A percentile compares a stretch with the other conserved stretches of the same genome.
These are phyloP conservation scores for Rhodotorula sp. DNA, from an alignment of 1,284 basidiomycete species.

Conservation along the genomic window DNA sequence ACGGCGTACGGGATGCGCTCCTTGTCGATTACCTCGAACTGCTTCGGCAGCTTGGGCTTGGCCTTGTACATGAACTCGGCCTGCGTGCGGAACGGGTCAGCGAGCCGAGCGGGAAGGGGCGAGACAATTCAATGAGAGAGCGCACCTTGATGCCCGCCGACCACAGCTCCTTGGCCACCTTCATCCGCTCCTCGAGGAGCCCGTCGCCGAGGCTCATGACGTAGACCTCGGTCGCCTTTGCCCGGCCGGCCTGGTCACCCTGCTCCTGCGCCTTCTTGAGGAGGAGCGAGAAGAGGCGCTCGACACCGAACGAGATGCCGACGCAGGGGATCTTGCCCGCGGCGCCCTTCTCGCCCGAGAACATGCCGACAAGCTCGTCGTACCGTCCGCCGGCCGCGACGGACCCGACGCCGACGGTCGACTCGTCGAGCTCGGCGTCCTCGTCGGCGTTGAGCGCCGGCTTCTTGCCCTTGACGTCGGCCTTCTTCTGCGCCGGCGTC, in stretches of 20 bases:
- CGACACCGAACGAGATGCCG: conserved; percentile 89
- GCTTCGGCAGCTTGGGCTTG: conserved; percentile 81
- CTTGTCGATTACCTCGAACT: conserved; percentile 88
- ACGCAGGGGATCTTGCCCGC: conserved; percentile 75
- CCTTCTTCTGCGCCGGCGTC: conserved; percentile 45
- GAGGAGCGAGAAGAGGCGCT: conserved; percentile 91
- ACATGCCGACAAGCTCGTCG: conserved; percentile 95
- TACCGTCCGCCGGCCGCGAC: conserved; percentile 97
- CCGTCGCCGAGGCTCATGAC: conserved; percentile 93
- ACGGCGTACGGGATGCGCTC: conserved; percentile 90
- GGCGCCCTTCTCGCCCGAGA: conserved; percentile 71
- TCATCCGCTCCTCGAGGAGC: conserved; percentile 80
- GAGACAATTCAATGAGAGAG: too few species aligned
- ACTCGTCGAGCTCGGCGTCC: conserved; percentile 90
- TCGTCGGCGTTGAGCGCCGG: conserved; percentile 60
- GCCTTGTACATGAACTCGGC: conserved; percentile 91
- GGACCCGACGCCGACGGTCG: conserved; percentile 89
- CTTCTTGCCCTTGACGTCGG: conserved; percentile 57
- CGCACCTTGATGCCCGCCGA: conserved; percentile 83
- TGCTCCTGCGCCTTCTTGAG: conserved; percentile 75
- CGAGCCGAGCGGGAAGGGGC: not conserved
- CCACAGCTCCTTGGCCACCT: conserved; percentile 77
- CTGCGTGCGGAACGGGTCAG: conserved; percentile 54
- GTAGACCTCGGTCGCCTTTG: conserved; percentile 92
- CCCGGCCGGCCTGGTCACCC: conserved; percentile 65